A percentile compares a stretch with the other conserved stretches of the same genome.
phyloP scores from a whole-genome alignment of 805 yeast species.

The Myxozyma neglecta region DNA sequence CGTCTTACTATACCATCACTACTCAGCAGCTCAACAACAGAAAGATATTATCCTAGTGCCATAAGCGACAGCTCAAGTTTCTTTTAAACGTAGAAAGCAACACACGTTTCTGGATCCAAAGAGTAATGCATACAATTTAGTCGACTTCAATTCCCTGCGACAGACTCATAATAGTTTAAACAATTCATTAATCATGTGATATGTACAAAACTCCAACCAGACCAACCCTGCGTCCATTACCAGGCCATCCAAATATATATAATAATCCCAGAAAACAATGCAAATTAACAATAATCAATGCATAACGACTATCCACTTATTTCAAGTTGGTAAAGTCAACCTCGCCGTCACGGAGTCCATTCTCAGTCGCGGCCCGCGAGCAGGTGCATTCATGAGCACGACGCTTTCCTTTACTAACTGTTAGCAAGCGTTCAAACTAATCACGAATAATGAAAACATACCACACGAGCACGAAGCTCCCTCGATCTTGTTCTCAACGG shows the following conservation, averaged over 20 bases:
- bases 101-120: too few species aligned
- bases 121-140: too few species aligned
- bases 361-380: slow-evolving; percentile 45
- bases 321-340: slow-evolving; percentile 53
- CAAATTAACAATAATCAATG: neutral
- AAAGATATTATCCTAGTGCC: too few species aligned
- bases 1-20: too few species aligned
- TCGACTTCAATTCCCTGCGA: too few species aligned
- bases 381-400: slow-evolving; percentile 56
- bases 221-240: too few species aligned
- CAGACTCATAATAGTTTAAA: too few species aligned
- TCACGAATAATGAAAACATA: slow-evolving; percentile 2
- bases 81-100: too few species aligned
- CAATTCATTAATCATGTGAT: too few species aligned
- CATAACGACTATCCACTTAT: slow-evolving; percentile 20
- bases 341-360: slow-evolving; percentile 55
- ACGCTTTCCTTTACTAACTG: slow-evolving; percentile 42
- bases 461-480: slow-evolving; percentile 60
- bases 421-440: neutral
- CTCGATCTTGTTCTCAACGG: slow-evolving; percentile 49
- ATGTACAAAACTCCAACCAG: neutral
- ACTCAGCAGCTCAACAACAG: too few species aligned
- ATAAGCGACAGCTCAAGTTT: too few species aligned
- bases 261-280: neutral
- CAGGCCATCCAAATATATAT: too few species aligned